Base-by-base conservation (phyloP, 805 yeast genomes). In the Lipomyces oligophaga region DNA sequence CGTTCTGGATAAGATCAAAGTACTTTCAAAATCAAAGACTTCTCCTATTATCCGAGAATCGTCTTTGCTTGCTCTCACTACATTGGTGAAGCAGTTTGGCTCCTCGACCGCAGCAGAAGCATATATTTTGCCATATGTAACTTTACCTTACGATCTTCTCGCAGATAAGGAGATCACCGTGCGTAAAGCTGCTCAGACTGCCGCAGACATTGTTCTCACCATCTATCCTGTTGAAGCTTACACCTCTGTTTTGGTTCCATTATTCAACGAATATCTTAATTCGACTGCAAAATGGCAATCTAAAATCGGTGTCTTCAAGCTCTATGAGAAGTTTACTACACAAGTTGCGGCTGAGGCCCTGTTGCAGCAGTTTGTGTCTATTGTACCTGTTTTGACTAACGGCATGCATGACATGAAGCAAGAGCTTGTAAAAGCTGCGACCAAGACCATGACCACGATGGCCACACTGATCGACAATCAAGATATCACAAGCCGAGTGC, bases 321-420 rank as follows among this genome's bases (percentile, higher is more conserved):
- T 80, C 4, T 68, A 89, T 46, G 95, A 88, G 63, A 80, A 74
- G 63, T 74, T 89, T 45, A 74, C 84, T 49, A 86, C 78, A 52
- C 87, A 84, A 40, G 80, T 83, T 34, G 93, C 96, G 47, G 78
- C 83, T 32, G 97, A 93, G 69, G 74, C 85, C 60, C 72, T 90
- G 58, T 96, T 90, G 68, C 65, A 81, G 63, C 80, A 81, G 58
- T 90, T 90, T 67, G 80, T 81, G 51, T 77, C 76, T 45, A 77
- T 86, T 3, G 79, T 90, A 27, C 97, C 98, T 31, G 76, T 84
- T 7, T 74, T 90, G 60, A 86, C 95, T 27, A 95, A 86, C 67
- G 77, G 82, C 70, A 79, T 96, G 55, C 90, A 95, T 47, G 98
- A 90, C 66, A 87, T 93, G 77, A 90, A 90, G 72, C 96, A 97